Base-by-base conservation (phyloP, 495 filamentous ascomycete genomes). In the Trichocladium antarcticum region DNA sequence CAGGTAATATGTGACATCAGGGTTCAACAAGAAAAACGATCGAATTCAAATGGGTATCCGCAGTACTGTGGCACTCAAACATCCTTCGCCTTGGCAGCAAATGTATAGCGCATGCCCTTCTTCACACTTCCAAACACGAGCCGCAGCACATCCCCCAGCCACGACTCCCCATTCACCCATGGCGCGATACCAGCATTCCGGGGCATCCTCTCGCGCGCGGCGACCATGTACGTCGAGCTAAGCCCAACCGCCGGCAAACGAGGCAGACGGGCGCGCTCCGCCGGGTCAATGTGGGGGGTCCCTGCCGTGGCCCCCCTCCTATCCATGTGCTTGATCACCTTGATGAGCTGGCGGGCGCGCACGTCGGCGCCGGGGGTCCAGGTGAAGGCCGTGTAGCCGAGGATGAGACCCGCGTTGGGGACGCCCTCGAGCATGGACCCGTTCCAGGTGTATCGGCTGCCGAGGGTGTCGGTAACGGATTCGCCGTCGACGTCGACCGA, bases 401-500 rank as follows among this genome's bases (percentile, higher is more conserved):
- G 59, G 42, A 71, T 53, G 1, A 57, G 37, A 3, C 60, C 66
- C 9, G 51, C 37, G 42, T 71, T 72, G 11, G 69, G 68, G 12
- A 71, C 9, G 16, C 62, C 64, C 34, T 69, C 65, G 6, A 71
- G 27, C 47, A 81, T 54, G n/a, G 55, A 53, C 6, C 73, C 78
- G 27, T 73, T 72, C 42, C 71, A 74, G 37, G 76, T 72, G 46
- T 73, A 81, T 37, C 74, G 54, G 59, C 77, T 61, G 12, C 73
- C 76, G 2, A 78, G 72, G 1, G 71, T 76, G 17, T 71, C 55
- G 28, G 76, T 58, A 28, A 80, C 43, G 16, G 67, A 67, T 17
- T 68, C 48, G n/a, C 73, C 76, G 56, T 86, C 77, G 0, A 85
- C 76, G 3, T 57, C 57, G 12, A 83, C 44, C 0, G 54, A 44